Evolutionary conservation across 805 yeast genomes (phyloP), one percentile per base, ranked within the genome.

Genomic region (Zygotorulaspora chibaensis): DNA sequence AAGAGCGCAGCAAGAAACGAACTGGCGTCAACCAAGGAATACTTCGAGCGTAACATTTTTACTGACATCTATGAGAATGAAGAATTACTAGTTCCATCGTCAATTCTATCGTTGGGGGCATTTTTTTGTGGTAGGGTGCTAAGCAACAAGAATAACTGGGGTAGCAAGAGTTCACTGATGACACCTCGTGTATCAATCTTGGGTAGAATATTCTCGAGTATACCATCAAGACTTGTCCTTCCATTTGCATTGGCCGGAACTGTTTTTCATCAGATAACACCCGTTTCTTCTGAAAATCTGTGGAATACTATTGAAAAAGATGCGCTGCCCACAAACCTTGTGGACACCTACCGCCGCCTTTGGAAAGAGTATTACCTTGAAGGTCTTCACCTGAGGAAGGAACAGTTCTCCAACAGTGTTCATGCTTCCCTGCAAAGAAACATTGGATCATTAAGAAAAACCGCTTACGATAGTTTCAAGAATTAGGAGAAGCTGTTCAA

Each of bases 111-210:
- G 1, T 42, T 61, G 1, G 61, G 65, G 10, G 60, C 62, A 3
- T 61, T 58, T 37, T 57, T 53, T 43, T 45, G 54, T 9, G 65
- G 67, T 3, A 55, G 60, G 30, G 58, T 65, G 2, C 13, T 62
- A 15, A 53, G 55, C 13, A 59, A 56, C 38, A 58, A 46, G 34
- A 42, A 42, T 11, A 62, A 62, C 38, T 62, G 64, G 64, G 58
- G 56, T 16, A 33, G 40, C 31, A 38, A 30, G 12, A 43, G 51
- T n/a, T 43, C 45, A 8, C 2, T 50, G n/a, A 31, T 46, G 26
- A 33, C 42, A 17, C 44, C 51, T 15, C 47, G 46, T 1, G 54
- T 52, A 13, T 43, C 52, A 10, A n/a, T 53, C 8, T 16, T 53
- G 31, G 50, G 55, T 8, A 47, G 40, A 20, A 6, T 53, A 3